Conservation (phyloP, 257 asterid species). For the Phtheirospermum japonicum region DNA sequence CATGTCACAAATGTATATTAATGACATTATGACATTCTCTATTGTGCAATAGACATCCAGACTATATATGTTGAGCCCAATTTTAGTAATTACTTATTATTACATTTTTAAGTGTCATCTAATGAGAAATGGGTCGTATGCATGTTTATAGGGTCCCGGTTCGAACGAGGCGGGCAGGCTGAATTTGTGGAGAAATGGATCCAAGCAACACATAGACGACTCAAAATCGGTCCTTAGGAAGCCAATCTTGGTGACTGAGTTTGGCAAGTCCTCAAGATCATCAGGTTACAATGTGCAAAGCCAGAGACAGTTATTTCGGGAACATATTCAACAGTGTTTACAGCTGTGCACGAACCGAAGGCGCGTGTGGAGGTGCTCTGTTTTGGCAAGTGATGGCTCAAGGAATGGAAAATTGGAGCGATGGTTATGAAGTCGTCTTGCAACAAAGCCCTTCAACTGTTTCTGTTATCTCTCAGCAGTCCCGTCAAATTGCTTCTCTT, state of each 20-base stretch:
- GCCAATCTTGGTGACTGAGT: no score
- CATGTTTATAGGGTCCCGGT: slow-evolving; percentile 48
- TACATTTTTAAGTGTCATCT: no score
- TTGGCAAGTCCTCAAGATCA: no score
- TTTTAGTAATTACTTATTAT: no score
- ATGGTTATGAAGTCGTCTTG: slow-evolving; percentile 51
- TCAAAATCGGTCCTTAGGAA: slow-evolving; percentile 37
- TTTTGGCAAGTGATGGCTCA: slow-evolving; percentile 60
- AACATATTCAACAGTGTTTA: no score
- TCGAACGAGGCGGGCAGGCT: slow-evolving; percentile 31
- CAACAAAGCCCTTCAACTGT: slow-evolving; percentile 48
- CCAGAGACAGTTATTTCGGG: no score
- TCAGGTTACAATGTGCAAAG: no score
- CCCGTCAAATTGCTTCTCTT: slow-evolving; percentile 38
- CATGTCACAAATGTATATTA: neutral
- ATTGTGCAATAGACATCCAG: no score
- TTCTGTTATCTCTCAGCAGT: slow-evolving; percentile 40
- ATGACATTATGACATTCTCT: no score
- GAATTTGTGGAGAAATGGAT: slow-evolving; percentile 48
- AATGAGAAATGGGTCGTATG: no score
- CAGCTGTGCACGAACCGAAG: slow-evolving; percentile 40
- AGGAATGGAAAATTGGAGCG: slow-evolving; percentile 51
- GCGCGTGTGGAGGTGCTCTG: slow-evolving; percentile 49
- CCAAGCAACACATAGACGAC: slow-evolving; percentile 40
- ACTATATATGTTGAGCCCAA: no score